Evolutionary conservation across 306 rosid species (phyloP).

Genomic region (Mucuna pruriens): DNA sequence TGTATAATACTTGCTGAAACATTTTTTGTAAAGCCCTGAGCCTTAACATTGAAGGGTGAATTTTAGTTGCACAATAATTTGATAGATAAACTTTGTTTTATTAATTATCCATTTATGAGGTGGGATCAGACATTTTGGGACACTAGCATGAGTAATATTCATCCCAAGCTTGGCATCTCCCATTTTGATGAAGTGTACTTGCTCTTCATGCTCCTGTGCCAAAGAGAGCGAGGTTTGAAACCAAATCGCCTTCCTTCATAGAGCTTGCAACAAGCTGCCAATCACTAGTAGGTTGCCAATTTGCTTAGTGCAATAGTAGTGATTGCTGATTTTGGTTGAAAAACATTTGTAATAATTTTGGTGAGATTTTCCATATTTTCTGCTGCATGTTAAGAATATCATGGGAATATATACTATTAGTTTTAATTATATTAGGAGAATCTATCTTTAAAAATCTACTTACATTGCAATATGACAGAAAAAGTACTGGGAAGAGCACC

Average conservation of each 20-base stretch:
- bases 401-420: background rate
- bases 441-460: conserved; percentile 11
- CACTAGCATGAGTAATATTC: background rate
- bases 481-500: conserved; percentile 93
- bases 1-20: background rate
- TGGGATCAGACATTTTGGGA: background rate
- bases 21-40: background rate
- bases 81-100: background rate
- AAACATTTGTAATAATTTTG: background rate
- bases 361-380: background rate
- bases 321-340: background rate
- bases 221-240: background rate
- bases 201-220: conserved; percentile 1
- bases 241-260: background rate
- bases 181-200: background rate
- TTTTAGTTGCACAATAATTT: background rate
- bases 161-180: background rate
- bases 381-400: background rate
- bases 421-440: background rate
- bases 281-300: background rate
- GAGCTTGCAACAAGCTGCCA: conserved; percentile 4
- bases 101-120: background rate
- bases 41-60: background rate
- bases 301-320: background rate
- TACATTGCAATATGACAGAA: conserved; percentile 54